phyloP scores from a whole-genome alignment of 495 filamentous ascomycete species.

The Hyaloscypha bicolor region DNA sequence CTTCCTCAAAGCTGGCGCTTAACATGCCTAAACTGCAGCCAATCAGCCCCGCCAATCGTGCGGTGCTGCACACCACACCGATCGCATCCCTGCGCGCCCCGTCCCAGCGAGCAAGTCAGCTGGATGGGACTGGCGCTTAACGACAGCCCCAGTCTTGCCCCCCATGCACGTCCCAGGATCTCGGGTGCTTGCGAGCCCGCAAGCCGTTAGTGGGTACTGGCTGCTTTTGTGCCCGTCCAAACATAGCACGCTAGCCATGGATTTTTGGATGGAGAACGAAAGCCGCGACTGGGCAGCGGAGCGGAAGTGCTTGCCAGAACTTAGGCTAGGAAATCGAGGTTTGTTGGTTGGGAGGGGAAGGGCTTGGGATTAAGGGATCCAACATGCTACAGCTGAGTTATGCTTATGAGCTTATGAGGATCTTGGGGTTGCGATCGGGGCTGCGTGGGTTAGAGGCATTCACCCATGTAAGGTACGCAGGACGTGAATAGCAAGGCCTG shows the following conservation, averaged over 20 bases:
- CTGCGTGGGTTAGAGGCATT: neutral
- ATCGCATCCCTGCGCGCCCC: neutral
- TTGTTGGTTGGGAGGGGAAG: neutral
- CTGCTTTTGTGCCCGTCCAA: neutral
- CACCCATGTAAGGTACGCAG: constrained; percentile 20
- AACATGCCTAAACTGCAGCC: neutral
- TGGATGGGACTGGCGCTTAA: constrained; percentile 14
- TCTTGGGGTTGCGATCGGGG: constrained; percentile 8
- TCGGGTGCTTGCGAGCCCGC: constrained; percentile 5
- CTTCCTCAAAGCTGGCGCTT: constrained; percentile 5
- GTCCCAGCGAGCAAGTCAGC: constrained; percentile 8
- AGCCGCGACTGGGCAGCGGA: neutral
- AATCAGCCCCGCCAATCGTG: neutral
- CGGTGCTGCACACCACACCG: constrained; percentile 17
- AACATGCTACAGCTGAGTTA: constrained; percentile 11
- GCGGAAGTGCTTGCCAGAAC: neutral
- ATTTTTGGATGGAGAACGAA: neutral
- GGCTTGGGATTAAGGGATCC: neutral
- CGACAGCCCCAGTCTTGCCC: neutral
- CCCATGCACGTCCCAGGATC: constrained; percentile 14
- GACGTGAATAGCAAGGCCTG: constrained; percentile 7
- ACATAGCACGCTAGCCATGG: neutral
- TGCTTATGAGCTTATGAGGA: constrained; percentile 25
- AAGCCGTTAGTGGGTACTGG: constrained; percentile 7
- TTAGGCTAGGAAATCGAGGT: neutral